Evolutionary conservation across 2,329 filamentous ascomycete genomes (phyloP).

Genomic region (Dactylellina haptotyla): DNA sequence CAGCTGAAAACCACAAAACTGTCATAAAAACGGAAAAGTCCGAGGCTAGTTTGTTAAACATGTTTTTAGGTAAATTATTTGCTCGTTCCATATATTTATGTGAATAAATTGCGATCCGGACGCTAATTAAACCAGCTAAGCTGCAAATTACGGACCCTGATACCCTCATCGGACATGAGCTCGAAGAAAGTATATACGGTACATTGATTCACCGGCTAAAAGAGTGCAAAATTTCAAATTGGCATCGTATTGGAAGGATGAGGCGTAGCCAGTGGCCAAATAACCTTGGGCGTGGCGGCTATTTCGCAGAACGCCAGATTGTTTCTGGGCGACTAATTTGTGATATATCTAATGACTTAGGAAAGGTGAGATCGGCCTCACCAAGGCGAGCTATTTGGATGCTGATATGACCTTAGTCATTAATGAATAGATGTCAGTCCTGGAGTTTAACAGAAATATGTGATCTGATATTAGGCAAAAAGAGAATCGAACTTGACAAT

Average conservation of each 20-base stretch:
- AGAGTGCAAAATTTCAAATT: conserved; percentile 90
- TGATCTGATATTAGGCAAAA: conserved; percentile 81
- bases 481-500: conserved; percentile 85
- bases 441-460: conserved; percentile 99
- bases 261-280: conserved; percentile 86
- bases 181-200: conserved; percentile 97
- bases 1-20: conserved; percentile 78
- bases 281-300: conserved; percentile 85
- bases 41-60: conserved; percentile 84
- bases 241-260: conserved; percentile 90
- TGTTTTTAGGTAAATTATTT: conserved; percentile 74
- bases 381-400: conserved; percentile 56
- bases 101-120: not conserved
- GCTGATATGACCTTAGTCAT: conserved; percentile 67
- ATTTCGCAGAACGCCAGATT: conserved; percentile 91
- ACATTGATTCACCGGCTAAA: conserved; percentile 85
- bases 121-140: conserved; percentile 63
- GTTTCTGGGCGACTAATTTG: conserved; percentile 89
- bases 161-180: conserved; percentile 89
- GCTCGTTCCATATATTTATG: not conserved
- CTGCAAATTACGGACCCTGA: conserved; percentile 90
- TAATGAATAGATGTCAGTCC: conserved; percentile 96
- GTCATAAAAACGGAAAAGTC: conserved; percentile 82
- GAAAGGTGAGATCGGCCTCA: conserved; percentile 69
- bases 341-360: conserved; percentile 93